Evolutionary conservation across 805 yeast genomes (phyloP).

Genomic region (Nakazawaea peltata): DNA sequence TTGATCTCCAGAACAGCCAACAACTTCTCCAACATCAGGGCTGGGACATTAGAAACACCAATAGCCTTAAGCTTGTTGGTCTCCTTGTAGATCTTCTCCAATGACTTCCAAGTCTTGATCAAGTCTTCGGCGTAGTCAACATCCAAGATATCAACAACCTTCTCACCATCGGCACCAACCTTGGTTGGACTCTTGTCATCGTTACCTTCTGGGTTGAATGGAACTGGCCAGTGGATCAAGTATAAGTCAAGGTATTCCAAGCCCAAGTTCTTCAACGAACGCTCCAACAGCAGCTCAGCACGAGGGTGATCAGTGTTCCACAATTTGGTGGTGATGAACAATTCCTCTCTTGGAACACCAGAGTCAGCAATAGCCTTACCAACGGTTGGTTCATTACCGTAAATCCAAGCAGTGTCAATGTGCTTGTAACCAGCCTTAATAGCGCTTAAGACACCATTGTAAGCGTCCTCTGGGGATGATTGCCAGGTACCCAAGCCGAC

Average conservation of each 20-base stretch:
- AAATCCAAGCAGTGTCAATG: constrained; percentile 69
- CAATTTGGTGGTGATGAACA: constrained; percentile 68
- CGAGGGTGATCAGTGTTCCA: constrained; percentile 46
- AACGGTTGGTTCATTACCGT: constrained; percentile 58
- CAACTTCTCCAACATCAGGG: constrained; percentile 41
- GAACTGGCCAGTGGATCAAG: constrained; percentile 79
- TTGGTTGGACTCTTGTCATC: constrained; percentile 21
- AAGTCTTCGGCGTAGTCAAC: constrained; percentile 24
- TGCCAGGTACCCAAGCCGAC: constrained; percentile 74
- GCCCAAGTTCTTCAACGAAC: constrained; percentile 53
- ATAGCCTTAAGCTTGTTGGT: constrained; percentile 47
- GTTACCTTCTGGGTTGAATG: constrained; percentile 31
- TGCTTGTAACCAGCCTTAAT: constrained; percentile 64
- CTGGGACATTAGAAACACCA: constrained; percentile 72
- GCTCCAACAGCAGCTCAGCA: constrained; percentile 45
- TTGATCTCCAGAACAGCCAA: constrained; percentile 38
- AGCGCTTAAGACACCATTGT: constrained; percentile 51
- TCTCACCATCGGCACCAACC: constrained; percentile 17
- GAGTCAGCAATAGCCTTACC: constrained; percentile 49
- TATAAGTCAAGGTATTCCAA: constrained; percentile 73
- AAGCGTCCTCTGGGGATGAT: constrained; percentile 35
- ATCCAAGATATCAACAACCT: constrained; percentile 20
- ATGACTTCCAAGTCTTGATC: constrained; percentile 50
- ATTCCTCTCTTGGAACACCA: constrained; percentile 54
- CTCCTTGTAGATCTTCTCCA: constrained; percentile 47